A percentile compares a stretch with the other conserved stretches of the same genome.
Evolutionary conservation across 2,329 filamentous ascomycete species (phyloP).

Genomic region (Torrubiellomyces zombiae): DNA sequence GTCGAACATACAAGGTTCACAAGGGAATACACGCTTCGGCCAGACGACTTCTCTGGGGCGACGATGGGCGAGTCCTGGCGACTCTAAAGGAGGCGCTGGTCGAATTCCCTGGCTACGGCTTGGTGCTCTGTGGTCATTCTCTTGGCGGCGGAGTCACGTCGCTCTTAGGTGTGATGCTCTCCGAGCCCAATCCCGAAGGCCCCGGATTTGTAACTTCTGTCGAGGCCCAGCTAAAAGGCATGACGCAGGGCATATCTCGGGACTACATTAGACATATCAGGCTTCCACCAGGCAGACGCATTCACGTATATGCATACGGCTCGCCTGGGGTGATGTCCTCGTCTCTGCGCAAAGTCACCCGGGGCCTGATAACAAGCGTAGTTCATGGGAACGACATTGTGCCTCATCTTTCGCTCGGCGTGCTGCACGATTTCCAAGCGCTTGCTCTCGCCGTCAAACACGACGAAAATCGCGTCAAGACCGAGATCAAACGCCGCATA

Average conservation of each 20-base stretch:
- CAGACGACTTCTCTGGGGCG: conserved; percentile 47
- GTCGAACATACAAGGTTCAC: conserved; percentile 50
- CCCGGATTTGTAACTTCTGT: conserved; percentile 47
- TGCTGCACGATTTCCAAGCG: conserved; percentile 59
- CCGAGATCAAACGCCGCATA: conserved; percentile 48
- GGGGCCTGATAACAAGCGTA: conserved; percentile 58
- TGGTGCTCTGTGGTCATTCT: conserved; percentile 54
- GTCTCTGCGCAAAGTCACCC: conserved; percentile 50
- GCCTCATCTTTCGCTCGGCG: conserved; percentile 54
- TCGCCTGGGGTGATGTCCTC: conserved; percentile 58
- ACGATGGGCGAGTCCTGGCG: conserved; percentile 47
- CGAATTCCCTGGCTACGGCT: conserved; percentile 51
- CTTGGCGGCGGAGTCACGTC: conserved; percentile 55
- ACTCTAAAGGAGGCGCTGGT: conserved; percentile 49
- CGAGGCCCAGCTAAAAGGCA: conserved; percentile 25
- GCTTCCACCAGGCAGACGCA: conserved; percentile 50
- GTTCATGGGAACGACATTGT: conserved; percentile 61
- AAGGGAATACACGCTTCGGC: conserved; percentile 61
- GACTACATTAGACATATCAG: conserved; percentile 21
- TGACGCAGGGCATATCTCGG: conserved; percentile 15
- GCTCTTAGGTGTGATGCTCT: conserved; percentile 53
- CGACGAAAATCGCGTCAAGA: conserved; percentile 49
- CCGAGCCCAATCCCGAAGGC: conserved; percentile 38
- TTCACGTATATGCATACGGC: conserved; percentile 68
- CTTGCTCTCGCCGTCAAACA: conserved; percentile 57